A percentile compares a stretch with the other conserved stretches of the same genome.
Evolutionary conservation across 192 early-diverging fungal genomes (phyloP).

Genomic region (Coemansia sp.): DNA sequence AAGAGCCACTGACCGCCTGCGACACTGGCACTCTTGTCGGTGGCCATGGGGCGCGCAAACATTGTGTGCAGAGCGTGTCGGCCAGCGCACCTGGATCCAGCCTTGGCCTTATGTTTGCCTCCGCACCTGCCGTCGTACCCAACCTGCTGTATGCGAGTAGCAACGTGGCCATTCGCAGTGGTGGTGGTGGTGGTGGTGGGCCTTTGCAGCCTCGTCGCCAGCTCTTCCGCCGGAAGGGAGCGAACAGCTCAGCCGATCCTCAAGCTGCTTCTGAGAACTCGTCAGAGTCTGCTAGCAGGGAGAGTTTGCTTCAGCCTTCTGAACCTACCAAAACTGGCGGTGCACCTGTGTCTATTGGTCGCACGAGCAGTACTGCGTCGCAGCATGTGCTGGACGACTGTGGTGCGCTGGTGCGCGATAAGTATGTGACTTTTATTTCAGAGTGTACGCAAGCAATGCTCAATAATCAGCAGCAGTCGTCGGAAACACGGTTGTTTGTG

Average conservation of each 20-base stretch:
- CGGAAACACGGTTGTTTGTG: slow-evolving; percentile 16
- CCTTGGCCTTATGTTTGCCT: slow-evolving; percentile 42
- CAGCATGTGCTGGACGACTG: neutral
- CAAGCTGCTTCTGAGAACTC: neutral
- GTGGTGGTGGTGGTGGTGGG: too few relatives aligned
- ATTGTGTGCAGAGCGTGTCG: slow-evolving; percentile 10
- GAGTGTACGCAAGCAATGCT: slow-evolving; percentile 18
- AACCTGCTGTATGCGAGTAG: neutral
- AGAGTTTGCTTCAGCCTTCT: neutral
- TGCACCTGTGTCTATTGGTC: neutral
- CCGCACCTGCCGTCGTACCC: neutral
- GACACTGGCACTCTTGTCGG: slow-evolving; percentile 6
- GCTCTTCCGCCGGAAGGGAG: slow-evolving; percentile 34
- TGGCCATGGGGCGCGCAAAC: slow-evolving; percentile 9
- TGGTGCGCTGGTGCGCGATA: slow-evolving; percentile 9
- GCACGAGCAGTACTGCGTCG: neutral
- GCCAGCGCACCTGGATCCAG: slow-evolving; percentile 23
- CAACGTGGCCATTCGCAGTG: neutral
- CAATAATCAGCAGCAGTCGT: neutral
- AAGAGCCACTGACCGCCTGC: too few relatives aligned
- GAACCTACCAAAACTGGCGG: neutral
- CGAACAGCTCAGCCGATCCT: neutral
- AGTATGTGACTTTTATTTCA: slow-evolving; percentile 17
- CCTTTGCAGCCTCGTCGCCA: slow-evolving; percentile 35
- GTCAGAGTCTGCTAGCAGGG: neutral